Evolutionary conservation across 257 asterid genomes (phyloP).

Genomic region (Catharanthus roseus): DNA sequence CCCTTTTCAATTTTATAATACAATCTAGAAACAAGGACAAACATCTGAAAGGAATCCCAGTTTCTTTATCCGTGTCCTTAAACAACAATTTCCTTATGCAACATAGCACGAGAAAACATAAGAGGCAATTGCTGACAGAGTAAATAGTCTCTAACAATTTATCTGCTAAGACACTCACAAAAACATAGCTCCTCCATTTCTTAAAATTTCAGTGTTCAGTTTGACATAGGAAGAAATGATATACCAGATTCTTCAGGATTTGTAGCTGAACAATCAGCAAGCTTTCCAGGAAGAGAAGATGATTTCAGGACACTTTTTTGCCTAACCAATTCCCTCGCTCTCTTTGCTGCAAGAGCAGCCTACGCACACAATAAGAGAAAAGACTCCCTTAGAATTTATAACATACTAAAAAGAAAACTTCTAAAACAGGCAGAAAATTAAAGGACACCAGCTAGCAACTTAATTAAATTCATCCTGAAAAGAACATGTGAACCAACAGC

Average conservation of each 20-base stretch:
- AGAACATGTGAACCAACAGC: background rate
- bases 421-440: background rate
- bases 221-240: conserved; percentile 5
- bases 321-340: conserved; percentile 94
- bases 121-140: background rate
- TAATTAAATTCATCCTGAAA: conserved; percentile 12
- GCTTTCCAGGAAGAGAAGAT: conserved; percentile 98
- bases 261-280: conserved; percentile 95
- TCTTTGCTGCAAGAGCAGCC: conserved; percentile 98
- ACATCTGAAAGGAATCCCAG: background rate
- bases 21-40: background rate
- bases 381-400: conserved; percentile 7
- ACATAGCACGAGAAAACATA: background rate
- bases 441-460: conserved; percentile 11
- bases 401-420: background rate
- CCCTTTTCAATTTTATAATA: background rate
- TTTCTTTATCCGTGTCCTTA: background rate
- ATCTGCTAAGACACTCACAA: background rate
- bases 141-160: background rate
- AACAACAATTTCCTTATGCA: background rate
- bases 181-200: background rate
- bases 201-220: background rate
- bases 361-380: conserved; percentile 22
- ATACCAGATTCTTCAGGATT: conserved; percentile 85
- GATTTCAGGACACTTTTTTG: conserved; percentile 81